Percentiles rank a stretch among this genome's conserved stretches.
These are phyloP conservation scores for Cyathus pygmaeus DNA, from an alignment of 1,284 basidiomycete species.

Conservation along the genomic window DNA sequence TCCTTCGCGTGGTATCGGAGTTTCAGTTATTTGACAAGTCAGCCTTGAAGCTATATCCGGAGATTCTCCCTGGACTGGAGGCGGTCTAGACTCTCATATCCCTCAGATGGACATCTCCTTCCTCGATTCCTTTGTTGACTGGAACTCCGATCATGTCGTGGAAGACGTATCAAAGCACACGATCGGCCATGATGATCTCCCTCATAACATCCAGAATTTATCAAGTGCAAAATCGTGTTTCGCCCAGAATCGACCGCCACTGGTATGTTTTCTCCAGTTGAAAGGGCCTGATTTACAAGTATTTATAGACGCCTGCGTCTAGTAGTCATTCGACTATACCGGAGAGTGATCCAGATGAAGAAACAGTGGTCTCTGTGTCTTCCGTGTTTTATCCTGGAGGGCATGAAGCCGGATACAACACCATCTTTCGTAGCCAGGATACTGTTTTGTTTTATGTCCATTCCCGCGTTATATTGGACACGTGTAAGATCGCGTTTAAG, in stretches of 20 bases:
- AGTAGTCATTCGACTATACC: too few relatives aligned
- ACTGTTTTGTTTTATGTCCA: constrained; percentile 28
- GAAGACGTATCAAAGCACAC: neutral
- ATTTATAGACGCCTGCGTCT: too few relatives aligned
- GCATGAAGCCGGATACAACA: neutral
- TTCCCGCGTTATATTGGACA: constrained; percentile 8
- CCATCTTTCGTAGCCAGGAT: constrained; percentile 16
- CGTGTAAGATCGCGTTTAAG: constrained; percentile 16
- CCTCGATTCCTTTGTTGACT: neutral
- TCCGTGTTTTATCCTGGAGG: constrained; percentile 14
- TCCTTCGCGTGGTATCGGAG: too few relatives aligned
- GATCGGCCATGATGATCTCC: neutral
- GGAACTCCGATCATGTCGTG: neutral
- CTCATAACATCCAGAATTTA: too few relatives aligned
- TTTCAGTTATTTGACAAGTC: too few relatives aligned
- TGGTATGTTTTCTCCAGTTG: too few relatives aligned
- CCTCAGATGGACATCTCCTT: neutral
- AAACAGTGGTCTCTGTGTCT: constrained; percentile 11
- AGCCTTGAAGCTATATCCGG: neutral
- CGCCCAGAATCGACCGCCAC: too few relatives aligned
- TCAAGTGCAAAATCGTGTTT: too few relatives aligned
- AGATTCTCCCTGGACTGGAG: too few relatives aligned
- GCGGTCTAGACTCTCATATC: neutral
- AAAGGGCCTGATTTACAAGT: too few relatives aligned
- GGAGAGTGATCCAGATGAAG: neutral